phyloP scores from a whole-genome alignment of 345 rosid species.

The Raphanus raphanistrum region DNA sequence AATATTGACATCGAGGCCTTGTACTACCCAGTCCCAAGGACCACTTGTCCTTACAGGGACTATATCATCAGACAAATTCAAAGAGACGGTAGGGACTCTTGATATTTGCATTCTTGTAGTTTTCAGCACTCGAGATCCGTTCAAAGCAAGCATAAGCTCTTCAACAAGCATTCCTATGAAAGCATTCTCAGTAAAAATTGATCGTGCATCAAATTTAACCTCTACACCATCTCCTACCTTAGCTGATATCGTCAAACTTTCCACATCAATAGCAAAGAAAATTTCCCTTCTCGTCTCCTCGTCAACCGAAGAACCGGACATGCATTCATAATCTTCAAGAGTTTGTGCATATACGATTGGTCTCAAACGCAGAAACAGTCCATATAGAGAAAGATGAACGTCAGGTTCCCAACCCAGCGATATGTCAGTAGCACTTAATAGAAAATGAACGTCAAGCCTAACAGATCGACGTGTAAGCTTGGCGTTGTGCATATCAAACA shows the following conservation, averaged over 20 bases:
- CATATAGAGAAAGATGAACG: conserved; percentile 68
- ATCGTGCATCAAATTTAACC: conserved; percentile 68
- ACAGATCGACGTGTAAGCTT: conserved; percentile 85
- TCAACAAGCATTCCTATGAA: conserved; percentile 91
- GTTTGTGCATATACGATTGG: conserved; percentile 57
- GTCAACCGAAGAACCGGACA: conserved; percentile 46
- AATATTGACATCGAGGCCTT: conserved; percentile 86
- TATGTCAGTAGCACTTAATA: conserved; percentile 88
- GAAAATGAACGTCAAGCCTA: conserved; percentile 90
- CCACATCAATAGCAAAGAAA: conserved; percentile 92
- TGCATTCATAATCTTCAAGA: conserved; percentile 48
- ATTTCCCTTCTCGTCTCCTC: conserved; percentile 76
- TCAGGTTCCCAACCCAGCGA: conserved; percentile 93
- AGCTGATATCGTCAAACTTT: conserved; percentile 73
- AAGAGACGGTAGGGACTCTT: conserved; percentile 65
- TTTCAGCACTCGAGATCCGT: conserved; percentile 69
- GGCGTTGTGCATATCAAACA: conserved; percentile 80
- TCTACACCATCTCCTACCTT: conserved; percentile 93
- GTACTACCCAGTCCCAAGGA: conserved; percentile 70
- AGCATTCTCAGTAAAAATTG: conserved; percentile 97
- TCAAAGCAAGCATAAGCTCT: conserved; percentile 68
- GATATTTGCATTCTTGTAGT: conserved; percentile 96
- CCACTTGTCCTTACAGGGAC: conserved; percentile 42
- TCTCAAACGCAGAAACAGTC: conserved; percentile 66
- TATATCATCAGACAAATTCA: conserved; percentile 45